Conservation (phyloP, 2,329 filamentous ascomycete genomes). For the Scortechinia acanthostroma region DNA sequence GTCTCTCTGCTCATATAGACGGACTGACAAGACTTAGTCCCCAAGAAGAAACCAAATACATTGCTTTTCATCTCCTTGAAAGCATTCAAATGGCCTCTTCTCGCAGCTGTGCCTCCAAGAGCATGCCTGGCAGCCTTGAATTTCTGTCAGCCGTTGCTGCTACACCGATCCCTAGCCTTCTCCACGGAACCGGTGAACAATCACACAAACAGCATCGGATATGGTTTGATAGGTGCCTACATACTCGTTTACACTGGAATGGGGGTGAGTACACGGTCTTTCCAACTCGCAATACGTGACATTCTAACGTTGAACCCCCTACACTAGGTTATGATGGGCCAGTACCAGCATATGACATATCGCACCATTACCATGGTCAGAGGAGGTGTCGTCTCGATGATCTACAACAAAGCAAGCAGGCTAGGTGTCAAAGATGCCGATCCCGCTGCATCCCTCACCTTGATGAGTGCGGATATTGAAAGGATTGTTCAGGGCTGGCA, state of each 20-base stretch:
- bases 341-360: conserved; percentile 22
- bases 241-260: conserved; percentile 30
- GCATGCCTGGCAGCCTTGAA: conserved; percentile 27
- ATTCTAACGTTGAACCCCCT: too few species aligned
- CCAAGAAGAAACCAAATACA: conserved; percentile 12
- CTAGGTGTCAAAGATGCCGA: conserved; percentile 18
- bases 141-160: conserved; percentile 35
- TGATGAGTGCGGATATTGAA: conserved; percentile 35
- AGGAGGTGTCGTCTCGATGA: conserved; percentile 28
- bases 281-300: neutral
- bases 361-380: conserved; percentile 25
- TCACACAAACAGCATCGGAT: conserved; percentile 15
- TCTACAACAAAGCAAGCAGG: conserved; percentile 36
- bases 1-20: neutral
- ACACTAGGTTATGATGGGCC: conserved; percentile 12
- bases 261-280: conserved; percentile 18
- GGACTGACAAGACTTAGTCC: conserved; percentile 10
- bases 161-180: conserved; percentile 22
- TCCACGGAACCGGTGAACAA: conserved; percentile 14
- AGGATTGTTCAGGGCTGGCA: conserved; percentile 5
- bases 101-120: conserved; percentile 23
- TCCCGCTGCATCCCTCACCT: conserved; percentile 27
- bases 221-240: conserved; percentile 30
- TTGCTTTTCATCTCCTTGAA: conserved; percentile 9
- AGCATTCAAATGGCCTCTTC: conserved; percentile 17